These are phyloP conservation scores for Aspergillus heteromorphus DNA, from an alignment of 495 filamentous ascomycete genomes.

Conservation along the genomic window DNA sequence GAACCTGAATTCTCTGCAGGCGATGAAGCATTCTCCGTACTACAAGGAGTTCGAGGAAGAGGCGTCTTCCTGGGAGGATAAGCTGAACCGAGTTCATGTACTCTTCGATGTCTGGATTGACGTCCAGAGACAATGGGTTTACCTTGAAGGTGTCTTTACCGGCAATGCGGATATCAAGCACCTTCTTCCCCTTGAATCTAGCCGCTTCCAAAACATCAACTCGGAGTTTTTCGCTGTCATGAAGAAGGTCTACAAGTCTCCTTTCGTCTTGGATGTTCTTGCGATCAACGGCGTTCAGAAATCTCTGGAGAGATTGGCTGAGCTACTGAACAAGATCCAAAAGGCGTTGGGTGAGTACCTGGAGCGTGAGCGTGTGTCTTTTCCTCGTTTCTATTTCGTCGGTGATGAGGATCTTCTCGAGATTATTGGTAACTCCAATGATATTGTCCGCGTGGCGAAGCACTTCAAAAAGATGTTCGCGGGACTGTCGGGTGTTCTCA, in stretches of 20 bases:
- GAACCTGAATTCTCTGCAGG: constrained; percentile 93
- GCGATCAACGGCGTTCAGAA: constrained; percentile 94
- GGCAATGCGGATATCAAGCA: constrained; percentile 99
- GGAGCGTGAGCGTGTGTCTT: constrained; percentile 92
- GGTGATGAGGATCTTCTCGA: constrained; percentile 98
- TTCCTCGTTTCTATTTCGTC: constrained; percentile 98
- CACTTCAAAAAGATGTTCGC: constrained; percentile 99
- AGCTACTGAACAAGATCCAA: constrained; percentile 97
- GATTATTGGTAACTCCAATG: constrained; percentile 98
- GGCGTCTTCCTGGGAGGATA: constrained; percentile 94
- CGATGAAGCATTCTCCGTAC: constrained; percentile 98
- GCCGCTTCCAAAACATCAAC: constrained; percentile 97
- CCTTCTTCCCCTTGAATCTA: constrained; percentile 89
- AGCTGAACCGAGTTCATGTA: constrained; percentile 93
- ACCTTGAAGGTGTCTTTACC: constrained; percentile 96
- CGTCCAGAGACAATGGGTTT: constrained; percentile 98
- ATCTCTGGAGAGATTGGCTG: constrained; percentile 86
- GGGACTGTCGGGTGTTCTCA: constrained; percentile 79
- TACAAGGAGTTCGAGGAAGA: constrained; percentile 99
- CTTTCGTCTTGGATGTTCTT: constrained; percentile 89
- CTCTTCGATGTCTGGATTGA: constrained; percentile 99
- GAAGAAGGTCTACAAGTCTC: constrained; percentile 96
- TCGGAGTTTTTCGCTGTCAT: constrained; percentile 95
- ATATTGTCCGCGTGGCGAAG: constrained; percentile 90
- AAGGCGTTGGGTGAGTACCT: constrained; percentile 98